A percentile compares a stretch with the other conserved stretches of the same genome.
phyloP scores from a whole-genome alignment of 768 basidiomycete species.

The Porphyrellus cyaneotinctus region DNA sequence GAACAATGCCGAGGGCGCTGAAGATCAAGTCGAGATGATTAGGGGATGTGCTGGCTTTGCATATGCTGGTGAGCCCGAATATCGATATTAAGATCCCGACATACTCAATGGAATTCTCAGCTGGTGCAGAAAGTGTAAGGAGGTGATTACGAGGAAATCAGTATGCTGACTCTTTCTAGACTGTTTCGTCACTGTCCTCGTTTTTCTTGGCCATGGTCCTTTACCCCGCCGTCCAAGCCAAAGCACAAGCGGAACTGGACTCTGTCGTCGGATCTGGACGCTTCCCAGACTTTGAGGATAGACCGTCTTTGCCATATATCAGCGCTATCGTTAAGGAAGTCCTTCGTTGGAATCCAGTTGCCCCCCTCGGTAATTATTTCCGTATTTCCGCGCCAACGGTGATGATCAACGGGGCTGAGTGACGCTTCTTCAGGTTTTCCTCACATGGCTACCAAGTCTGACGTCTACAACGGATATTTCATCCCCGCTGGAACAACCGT shows the following conservation, averaged over 20 bases:
- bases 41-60: slow-evolving; percentile 44
- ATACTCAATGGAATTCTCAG: slow-evolving; percentile 20
- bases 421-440: slow-evolving; percentile 24
- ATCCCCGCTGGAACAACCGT: slow-evolving; percentile 43
- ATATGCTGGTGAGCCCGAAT: slow-evolving; percentile 37
- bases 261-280: slow-evolving; percentile 25
- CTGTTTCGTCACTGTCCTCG: slow-evolving; percentile 29
- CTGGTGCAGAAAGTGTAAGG: slow-evolving; percentile 39
- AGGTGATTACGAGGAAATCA: neutral
- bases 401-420: slow-evolving; percentile 10
- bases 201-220: slow-evolving; percentile 32
- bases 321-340: slow-evolving; percentile 30
- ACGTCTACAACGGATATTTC: slow-evolving; percentile 30
- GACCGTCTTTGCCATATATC: slow-evolving; percentile 25
- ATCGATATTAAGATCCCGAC: neutral
- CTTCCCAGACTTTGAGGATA: slow-evolving; percentile 32
- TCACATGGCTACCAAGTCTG: slow-evolving; percentile 32
- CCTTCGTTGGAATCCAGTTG: slow-evolving; percentile 32
- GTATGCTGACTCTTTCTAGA: slow-evolving; percentile 14
- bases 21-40: slow-evolving; percentile 31
- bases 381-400: slow-evolving; percentile 8
- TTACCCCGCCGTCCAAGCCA: slow-evolving; percentile 27
- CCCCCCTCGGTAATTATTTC: slow-evolving; percentile 29
- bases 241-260: slow-evolving; percentile 29
- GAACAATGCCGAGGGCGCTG: slow-evolving; percentile 1